Evolutionary conservation across 805 yeast species (phyloP).

Genomic region (Wickerhamiella parazyma): DNA sequence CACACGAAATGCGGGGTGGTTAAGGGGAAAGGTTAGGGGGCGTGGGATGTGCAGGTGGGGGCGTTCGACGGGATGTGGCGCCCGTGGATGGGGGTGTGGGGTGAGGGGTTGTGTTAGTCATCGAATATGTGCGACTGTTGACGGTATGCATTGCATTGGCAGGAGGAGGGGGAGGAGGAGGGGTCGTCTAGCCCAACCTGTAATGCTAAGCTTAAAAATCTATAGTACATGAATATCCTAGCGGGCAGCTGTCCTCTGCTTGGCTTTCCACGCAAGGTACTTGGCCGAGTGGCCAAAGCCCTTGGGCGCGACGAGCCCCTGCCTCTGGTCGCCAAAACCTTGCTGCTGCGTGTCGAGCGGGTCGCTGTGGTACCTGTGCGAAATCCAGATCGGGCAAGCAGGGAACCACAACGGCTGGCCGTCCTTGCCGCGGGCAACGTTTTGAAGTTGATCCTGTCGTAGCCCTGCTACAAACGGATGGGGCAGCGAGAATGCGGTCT

Average conservation of each 20-base stretch:
- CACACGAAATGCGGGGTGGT: background rate
- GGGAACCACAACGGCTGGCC: constrained; percentile 22
- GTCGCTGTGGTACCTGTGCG: constrained; percentile 18
- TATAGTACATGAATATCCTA: too few relatives aligned
- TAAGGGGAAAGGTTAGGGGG: background rate
- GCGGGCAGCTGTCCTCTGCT: background rate
- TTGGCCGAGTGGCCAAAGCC: constrained; percentile 60
- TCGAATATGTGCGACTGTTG: too few relatives aligned
- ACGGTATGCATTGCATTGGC: background rate
- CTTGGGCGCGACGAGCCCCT: constrained; percentile 18
- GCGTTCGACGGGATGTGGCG: background rate
- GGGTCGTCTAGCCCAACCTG: too few relatives aligned
- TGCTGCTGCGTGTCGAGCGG: constrained; percentile 16
- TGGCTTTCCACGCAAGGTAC: constrained; percentile 48
- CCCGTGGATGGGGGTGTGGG: background rate
- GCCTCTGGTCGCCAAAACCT: constrained; percentile 13
- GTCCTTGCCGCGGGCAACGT: constrained; percentile 17
- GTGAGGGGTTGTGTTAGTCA: background rate
- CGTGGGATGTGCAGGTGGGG: background rate
- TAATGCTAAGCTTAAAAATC: too few relatives aligned
- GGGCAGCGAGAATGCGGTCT: constrained; percentile 21
- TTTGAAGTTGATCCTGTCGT: constrained; percentile 11
- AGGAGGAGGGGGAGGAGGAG: background rate
- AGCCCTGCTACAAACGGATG: constrained; percentile 15
- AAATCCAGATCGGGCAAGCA: constrained; percentile 19